Evolutionary conservation across 1,284 basidiomycete species (phyloP).

Genomic region (Xerocomus minutiporus): DNA sequence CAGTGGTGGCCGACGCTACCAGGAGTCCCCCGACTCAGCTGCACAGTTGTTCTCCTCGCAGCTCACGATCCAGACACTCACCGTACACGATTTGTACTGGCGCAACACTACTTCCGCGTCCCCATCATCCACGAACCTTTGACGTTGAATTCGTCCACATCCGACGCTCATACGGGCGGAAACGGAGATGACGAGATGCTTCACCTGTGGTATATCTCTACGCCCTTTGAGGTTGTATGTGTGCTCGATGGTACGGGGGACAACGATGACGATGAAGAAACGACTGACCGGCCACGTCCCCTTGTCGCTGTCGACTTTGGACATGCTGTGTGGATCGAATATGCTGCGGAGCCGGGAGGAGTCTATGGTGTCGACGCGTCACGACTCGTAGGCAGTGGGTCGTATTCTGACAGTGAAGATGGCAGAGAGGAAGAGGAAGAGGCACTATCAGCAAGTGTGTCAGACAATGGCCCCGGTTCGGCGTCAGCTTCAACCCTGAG

Average conservation of each 20-base stretch:
- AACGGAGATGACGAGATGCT: conserved; percentile 48
- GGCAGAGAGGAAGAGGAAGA: conserved; percentile 16
- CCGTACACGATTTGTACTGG: conserved; percentile 58
- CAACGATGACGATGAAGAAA: conserved; percentile 34
- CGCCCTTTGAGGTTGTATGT: conserved; percentile 67
- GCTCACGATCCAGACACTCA: conserved; percentile 55
- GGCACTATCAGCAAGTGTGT: conserved; percentile 10
- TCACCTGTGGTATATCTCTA: conserved; percentile 64
- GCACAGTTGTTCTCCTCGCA: conserved; percentile 65
- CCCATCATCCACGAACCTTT: conserved; percentile 37
- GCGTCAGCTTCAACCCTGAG: not conserved
- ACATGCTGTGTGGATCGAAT: conserved; percentile 71
- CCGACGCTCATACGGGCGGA: not conserved
- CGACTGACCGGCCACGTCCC: conserved; percentile 51
- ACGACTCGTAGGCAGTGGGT: conserved; percentile 15
- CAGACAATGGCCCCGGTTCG: conserved; percentile 11
- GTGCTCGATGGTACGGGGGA: conserved; percentile 44
- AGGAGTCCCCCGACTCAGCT: conserved; percentile 57
- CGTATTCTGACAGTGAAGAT: conserved; percentile 23
- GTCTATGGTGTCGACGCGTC: conserved; percentile 29
- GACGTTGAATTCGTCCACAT: not conserved
- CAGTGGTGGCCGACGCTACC: conserved; percentile 73
- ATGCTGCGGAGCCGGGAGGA: conserved; percentile 38
- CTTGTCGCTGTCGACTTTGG: conserved; percentile 76
- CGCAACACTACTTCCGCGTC: conserved; percentile 70